These are phyloP conservation scores for Trametes sanguinea DNA, from an alignment of 768 basidiomycete genomes.

Conservation along the genomic window DNA sequence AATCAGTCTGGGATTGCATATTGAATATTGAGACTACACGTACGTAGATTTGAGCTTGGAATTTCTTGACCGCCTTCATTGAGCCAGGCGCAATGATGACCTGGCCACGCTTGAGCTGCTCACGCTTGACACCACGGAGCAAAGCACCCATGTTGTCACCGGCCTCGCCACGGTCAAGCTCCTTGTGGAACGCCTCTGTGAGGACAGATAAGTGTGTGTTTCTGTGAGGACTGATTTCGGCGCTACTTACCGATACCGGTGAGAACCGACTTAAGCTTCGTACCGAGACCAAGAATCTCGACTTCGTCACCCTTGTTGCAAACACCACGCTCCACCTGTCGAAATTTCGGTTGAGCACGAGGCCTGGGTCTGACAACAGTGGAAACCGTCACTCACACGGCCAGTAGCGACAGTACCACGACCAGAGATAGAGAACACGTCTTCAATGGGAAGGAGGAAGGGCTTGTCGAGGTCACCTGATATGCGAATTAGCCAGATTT, in stretches of 20 bases:
- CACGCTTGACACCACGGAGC: slow-evolving; percentile 95
- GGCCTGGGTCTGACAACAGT: background rate
- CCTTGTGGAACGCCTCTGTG: slow-evolving; percentile 99
- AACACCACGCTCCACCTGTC: slow-evolving; percentile 88
- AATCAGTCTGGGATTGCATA: background rate
- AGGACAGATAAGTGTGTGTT: background rate
- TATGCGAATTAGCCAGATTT: background rate
- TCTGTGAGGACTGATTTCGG: slow-evolving; percentile 1
- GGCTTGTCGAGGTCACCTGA: slow-evolving; percentile 95
- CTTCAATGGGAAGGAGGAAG: slow-evolving; percentile 95
- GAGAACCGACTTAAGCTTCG: slow-evolving; percentile 83
- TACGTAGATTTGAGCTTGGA: slow-evolving; percentile 91
- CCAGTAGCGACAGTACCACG: slow-evolving; percentile 98
- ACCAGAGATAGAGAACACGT: slow-evolving; percentile 96
- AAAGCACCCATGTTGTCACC: slow-evolving; percentile 99
- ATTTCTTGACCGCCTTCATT: slow-evolving; percentile 93
- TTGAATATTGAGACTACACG: slow-evolving; percentile 27
- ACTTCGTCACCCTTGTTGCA: slow-evolving; percentile 92
- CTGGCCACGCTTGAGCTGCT: slow-evolving; percentile 92
- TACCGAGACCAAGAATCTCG: slow-evolving; percentile 87
- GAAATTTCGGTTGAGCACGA: background rate
- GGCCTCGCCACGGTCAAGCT: slow-evolving; percentile 95
- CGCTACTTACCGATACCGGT: slow-evolving; percentile 80
- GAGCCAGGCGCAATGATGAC: slow-evolving; percentile 87
- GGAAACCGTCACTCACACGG: slow-evolving; percentile 52